Evolutionary conservation across 202 grass and related monocot species (phyloP), one percentile per base, ranked within the genome.

Genomic region (Zoysia matrella): DNA sequence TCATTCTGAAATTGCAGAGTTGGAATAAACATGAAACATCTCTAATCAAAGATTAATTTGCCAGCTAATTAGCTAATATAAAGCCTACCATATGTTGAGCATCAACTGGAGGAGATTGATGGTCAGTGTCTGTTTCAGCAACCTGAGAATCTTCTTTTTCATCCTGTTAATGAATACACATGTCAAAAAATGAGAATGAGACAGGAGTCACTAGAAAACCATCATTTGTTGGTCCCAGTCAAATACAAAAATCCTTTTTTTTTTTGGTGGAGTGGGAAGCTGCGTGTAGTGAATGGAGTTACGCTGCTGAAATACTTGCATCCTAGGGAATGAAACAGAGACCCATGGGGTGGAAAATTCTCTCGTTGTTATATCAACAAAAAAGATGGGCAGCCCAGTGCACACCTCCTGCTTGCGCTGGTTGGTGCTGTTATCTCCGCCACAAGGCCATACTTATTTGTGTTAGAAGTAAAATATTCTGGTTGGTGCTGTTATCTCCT

Each of bases 1-100:
- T 80, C 87, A 40, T 88, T 87, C 92, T 94, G 72, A 71, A 81
- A 85, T 45, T 65, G 39, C 14, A 56, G 10, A 7, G n/a, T 74
- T 49, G 65, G 39, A 57, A 55, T 15, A 75, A 53, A 63, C 3
- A 11, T 0, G 0, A 49, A 75, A 79, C 8, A 74, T 51, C 2
- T 71, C 2, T 58, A 3, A 50, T n/a, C 39, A 73, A 3, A 52
- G 48, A 80, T 11, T 74, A 14, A 81, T 15, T 65, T 68, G 3
- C 0, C 13, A 22, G 49, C 5, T 10, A 41, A 63, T 46, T 7
- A 36, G 36, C 44, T 44, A 48, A 8, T 9, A 58, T 7, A 56
- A 51, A 3, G 14, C 46, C n/a, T 89, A 94, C 86, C 86, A 82
- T 74, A 16, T 85, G 75, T 11, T 77, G 58, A 47, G 47, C 68